A percentile compares a stretch with the other conserved stretches of the same genome.
Evolutionary conservation across 164 flowering plant genomes (phyloP).

Genomic region (Chloranthus sessilifolius): DNA sequence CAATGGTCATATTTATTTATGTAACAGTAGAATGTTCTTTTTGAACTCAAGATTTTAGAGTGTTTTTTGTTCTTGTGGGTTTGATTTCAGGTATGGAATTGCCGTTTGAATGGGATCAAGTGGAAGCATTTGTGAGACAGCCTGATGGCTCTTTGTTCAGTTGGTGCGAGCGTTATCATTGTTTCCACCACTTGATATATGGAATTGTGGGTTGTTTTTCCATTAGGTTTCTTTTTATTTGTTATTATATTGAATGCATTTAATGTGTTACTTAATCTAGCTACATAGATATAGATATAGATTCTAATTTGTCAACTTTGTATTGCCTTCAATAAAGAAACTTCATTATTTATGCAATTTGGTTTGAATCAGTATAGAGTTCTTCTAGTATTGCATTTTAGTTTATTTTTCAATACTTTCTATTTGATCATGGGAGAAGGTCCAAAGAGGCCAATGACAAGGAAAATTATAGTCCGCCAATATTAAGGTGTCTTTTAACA

Average conservation of each 20-base stretch:
- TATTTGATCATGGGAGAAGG: no score
- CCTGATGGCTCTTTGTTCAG: slow-evolving; percentile 92
- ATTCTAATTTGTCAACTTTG: no score
- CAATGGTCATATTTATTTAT: neutral
- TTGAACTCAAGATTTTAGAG: neutral
- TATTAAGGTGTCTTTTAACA: no score
- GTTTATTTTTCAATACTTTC: no score
- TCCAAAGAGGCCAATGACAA: no score
- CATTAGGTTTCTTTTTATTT: neutral
- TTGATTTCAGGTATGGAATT: slow-evolving; percentile 75
- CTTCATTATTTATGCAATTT: no score
- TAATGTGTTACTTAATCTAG: no score
- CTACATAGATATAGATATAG: no score
- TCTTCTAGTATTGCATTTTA: no score
- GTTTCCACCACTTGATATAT: slow-evolving; percentile 68
- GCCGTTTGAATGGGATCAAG: slow-evolving; percentile 82
- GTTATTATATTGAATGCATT: neutral
- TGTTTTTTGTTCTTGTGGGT: neutral
- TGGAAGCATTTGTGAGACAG: slow-evolving; percentile 73
- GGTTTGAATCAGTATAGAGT: no score
- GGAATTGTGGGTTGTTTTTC: slow-evolving; percentile 60
- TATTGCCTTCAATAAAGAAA: no score
- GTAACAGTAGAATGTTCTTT: neutral
- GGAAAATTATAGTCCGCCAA: no score
- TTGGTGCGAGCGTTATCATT: slow-evolving; percentile 86